A percentile compares a stretch with the other conserved stretches of the same genome.
Conservation (phyloP, 352 stramenopile genomes). For the Phytophthora brassicae region DNA sequence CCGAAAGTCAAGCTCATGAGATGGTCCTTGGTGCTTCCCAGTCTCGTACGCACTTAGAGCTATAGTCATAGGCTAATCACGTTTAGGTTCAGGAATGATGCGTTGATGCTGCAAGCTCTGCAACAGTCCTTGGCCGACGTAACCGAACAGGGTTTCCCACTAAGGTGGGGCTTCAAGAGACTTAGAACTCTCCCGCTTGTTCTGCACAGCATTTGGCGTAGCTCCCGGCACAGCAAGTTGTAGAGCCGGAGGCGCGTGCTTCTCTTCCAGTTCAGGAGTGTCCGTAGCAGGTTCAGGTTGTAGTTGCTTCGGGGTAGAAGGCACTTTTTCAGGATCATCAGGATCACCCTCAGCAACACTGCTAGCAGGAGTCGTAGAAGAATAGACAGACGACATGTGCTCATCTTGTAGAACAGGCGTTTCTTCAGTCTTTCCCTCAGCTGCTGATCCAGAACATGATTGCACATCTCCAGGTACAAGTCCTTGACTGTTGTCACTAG, state of each 20-base stretch:
- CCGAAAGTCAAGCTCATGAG: not conserved
- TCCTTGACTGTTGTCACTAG: not conserved
- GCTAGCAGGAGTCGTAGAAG: not conserved
- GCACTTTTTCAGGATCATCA: not conserved
- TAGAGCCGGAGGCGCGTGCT: not conserved
- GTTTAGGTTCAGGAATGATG: not conserved
- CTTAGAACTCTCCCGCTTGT: not conserved
- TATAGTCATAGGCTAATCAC: too few species aligned
- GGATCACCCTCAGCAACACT: not conserved
- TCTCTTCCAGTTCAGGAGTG: not conserved
- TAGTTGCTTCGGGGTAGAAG: not conserved
- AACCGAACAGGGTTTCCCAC: constrained; percentile 1
- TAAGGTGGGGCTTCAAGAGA: not conserved
- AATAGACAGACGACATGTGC: not conserved
- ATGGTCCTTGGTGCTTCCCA: not conserved
- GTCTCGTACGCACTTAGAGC: not conserved
- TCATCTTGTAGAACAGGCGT: not conserved
- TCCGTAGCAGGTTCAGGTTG: not conserved
- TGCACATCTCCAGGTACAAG: not conserved
- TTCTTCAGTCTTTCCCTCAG: too few species aligned
- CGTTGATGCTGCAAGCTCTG: not conserved
- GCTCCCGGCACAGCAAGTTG: not conserved
- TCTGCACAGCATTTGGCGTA: constrained; percentile 4
- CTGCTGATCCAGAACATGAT: too few species aligned
- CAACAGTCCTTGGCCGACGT: constrained; percentile 7